phyloP scores from a whole-genome alignment of 371 early-diverging fungal genomes.

The Coemansia sp. region DNA sequence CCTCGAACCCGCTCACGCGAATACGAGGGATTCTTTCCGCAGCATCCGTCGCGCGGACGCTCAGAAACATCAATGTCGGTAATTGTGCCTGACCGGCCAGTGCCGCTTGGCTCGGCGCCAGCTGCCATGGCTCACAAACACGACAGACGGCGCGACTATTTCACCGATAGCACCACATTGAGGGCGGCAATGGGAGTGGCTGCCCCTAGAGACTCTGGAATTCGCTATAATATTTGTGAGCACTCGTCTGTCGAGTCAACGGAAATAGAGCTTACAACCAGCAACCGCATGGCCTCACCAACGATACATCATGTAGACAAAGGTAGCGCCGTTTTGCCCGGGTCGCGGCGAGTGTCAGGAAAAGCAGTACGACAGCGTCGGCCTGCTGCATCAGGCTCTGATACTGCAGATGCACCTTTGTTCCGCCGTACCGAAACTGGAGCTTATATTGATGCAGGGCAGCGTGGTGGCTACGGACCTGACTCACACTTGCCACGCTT shows the following conservation, averaged over 20 bases:
- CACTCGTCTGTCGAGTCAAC: slow-evolving; percentile 19
- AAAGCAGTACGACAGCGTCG: background rate
- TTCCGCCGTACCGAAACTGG: slow-evolving; percentile 22
- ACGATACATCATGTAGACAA: slow-evolving; percentile 1
- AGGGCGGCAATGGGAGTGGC: slow-evolving; percentile 38
- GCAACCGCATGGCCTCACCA: background rate
- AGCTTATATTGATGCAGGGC: background rate
- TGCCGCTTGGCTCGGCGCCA: slow-evolving; percentile 43
- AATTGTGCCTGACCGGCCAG: slow-evolving; percentile 29
- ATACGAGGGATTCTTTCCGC: slow-evolving; percentile 31
- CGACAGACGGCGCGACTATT: slow-evolving; percentile 46
- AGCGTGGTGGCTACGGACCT: slow-evolving; percentile 20
- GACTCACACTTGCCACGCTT: slow-evolving; percentile 43
- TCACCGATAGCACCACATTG: slow-evolving; percentile 34
- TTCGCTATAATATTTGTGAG: slow-evolving; percentile 28
- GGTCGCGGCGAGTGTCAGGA: background rate
- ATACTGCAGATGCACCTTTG: slow-evolving; percentile 4
- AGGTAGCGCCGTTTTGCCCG: background rate
- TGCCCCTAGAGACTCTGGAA: slow-evolving; percentile 30
- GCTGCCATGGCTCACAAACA: slow-evolving; percentile 36
- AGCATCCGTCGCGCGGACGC: slow-evolving; percentile 26
- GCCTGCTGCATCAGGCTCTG: background rate
- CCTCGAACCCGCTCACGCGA: slow-evolving; percentile 12
- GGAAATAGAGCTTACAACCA: slow-evolving; percentile 4
- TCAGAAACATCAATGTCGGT: slow-evolving; percentile 36